Evolutionary conservation across 768 basidiomycete species (phyloP), one percentile per base, ranked within the genome.

Genomic region (Russula compacta): DNA sequence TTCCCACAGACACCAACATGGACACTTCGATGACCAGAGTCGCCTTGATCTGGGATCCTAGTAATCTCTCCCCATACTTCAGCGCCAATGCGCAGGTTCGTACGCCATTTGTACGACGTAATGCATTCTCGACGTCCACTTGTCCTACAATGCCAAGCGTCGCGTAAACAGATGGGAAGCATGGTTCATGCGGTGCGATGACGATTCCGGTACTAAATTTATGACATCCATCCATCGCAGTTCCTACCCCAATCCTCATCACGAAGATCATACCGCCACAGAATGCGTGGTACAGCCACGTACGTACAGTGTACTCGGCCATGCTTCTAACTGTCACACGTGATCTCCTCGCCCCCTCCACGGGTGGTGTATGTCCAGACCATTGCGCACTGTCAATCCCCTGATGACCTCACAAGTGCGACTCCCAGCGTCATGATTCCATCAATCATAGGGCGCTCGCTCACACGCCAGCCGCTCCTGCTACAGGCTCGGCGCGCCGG

Each of bases 381-480:
- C 19, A 43, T n/a, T 32, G 38, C 19, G 36, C 50, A 19, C 11
- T 56, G 38, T 24, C 43, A 52, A 24, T 43, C 19, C 11, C 50
- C 29, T 52, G 55, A 29, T 35, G 49, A 36, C 6, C 24, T 46
- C 55, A 19, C 49, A 15, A 50, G 54, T 38, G 8, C 15, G 12
- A 56, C 43, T 56, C 36, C 53, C 33, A 39, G 24, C 6, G 17
- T 35, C 43, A 39, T 29, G n/a, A 35, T 7, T 50, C 60, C 11
- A 33, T 57, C 56, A 57, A 47, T 61, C 43, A 40, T n/a, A n/a
- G 29, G 56, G 50, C 43, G 19, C 38, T 56, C 43, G 11, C 32
- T 61, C 60, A 47, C 44, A 57, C 43, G 50, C 56, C 56, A 29
- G 36, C 38, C 50, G 36, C 44, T 32, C n/a, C 48, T 24, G 9